These are phyloP conservation scores for Solanum hybrid DNA, from an alignment of 305 asterid species.

Conservation along the genomic window DNA sequence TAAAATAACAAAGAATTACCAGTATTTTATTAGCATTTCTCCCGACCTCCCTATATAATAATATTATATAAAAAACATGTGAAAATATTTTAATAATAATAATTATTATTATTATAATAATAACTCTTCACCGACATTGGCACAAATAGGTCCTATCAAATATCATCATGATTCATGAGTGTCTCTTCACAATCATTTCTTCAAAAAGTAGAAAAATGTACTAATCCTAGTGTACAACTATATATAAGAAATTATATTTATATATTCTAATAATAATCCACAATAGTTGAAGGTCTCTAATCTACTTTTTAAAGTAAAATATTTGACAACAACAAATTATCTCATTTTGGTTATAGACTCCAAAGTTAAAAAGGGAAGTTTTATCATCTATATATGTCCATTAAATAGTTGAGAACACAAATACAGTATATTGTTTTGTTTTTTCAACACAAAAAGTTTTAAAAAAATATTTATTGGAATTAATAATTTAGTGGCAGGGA, in stretches of 20 bases:
- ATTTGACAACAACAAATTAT: background rate
- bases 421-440: background rate
- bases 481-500: background rate
- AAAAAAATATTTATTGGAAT: background rate
- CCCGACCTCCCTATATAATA: background rate
- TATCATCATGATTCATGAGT: background rate
- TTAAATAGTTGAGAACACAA: background rate
- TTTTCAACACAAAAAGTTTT: background rate
- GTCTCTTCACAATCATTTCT: background rate
- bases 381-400: background rate
- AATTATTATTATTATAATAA: background rate
- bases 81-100: background rate
- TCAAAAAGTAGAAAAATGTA: background rate
- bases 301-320: background rate
- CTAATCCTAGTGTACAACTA: background rate
- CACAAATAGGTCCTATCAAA: background rate
- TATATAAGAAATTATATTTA: background rate
- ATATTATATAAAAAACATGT: background rate
- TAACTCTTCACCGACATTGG: background rate
- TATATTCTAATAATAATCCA: background rate
- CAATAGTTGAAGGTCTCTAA: background rate
- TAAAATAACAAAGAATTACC: background rate
- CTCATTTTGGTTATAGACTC: background rate
- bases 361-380: background rate
- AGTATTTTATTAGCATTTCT: background rate